Evolutionary conservation across 495 filamentous ascomycete species (phyloP).

Genomic region (Penicillium paxilli): DNA sequence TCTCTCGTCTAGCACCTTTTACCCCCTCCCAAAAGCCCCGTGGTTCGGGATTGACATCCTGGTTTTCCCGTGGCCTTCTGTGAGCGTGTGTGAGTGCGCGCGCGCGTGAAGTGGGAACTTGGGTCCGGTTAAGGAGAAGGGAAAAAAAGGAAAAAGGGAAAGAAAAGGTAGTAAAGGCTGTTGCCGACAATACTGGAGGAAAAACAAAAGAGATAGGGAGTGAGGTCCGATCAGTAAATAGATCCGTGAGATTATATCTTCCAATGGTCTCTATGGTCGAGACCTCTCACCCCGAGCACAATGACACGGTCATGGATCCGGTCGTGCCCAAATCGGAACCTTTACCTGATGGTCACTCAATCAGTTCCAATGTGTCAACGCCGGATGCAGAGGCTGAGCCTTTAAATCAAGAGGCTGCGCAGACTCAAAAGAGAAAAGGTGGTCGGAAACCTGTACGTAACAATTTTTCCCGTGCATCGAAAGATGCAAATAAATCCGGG

Average conservation of each 20-base stretch:
- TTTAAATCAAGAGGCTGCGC: conserved; percentile 56
- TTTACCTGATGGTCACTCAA: conserved; percentile 46
- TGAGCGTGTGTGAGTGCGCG: too few relatives aligned
- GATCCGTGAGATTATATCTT: conserved; percentile 9
- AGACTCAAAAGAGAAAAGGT: conserved; percentile 88
- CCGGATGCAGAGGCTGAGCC: conserved; percentile 60
- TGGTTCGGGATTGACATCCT: conserved; percentile 5
- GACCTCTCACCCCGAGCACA: conserved; percentile 35
- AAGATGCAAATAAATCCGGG: conserved; percentile 25
- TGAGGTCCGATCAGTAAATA: conserved; percentile 3
- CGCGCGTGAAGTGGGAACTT: too few relatives aligned
- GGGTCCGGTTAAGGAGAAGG: too few relatives aligned
- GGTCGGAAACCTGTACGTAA: conserved; percentile 90
- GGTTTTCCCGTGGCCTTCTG: background rate
- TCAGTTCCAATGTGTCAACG: conserved; percentile 50
- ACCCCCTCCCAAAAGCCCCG: conserved; percentile 5
- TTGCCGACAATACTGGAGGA: too few relatives aligned
- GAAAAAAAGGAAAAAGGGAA: conserved; percentile 12
- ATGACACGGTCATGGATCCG: conserved; percentile 45
- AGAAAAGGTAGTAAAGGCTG: too few relatives aligned
- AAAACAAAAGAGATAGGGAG: conserved; percentile 4
- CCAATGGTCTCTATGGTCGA: conserved; percentile 53
- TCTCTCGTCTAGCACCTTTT: conserved; percentile 16
- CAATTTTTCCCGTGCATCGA: conserved; percentile 1
- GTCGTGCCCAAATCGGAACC: conserved; percentile 50